Conservation (phyloP, 495 filamentous ascomycete genomes). For the Aspergillus affinis region DNA sequence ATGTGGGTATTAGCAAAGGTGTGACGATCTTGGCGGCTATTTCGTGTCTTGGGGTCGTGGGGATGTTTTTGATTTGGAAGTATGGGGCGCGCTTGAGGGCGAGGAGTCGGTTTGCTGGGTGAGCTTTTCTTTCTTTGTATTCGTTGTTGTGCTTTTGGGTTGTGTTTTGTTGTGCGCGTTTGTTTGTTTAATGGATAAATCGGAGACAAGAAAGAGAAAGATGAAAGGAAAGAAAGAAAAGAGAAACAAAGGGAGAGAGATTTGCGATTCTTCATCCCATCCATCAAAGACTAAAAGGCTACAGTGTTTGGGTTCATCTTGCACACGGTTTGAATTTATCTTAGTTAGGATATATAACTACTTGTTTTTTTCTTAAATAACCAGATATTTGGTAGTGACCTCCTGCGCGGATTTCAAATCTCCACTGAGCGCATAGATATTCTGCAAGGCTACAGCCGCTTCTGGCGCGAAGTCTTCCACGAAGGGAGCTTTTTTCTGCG, state of each 20-base stretch:
- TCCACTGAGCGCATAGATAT: slow-evolving; percentile 62
- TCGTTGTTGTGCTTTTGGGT: background rate
- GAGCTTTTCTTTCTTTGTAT: background rate
- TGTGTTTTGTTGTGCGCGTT: background rate
- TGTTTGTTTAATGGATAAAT: background rate
- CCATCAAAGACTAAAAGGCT: too few species aligned
- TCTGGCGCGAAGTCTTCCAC: slow-evolving; percentile 67
- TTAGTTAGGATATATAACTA: too few species aligned
- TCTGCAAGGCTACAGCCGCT: slow-evolving; percentile 74
- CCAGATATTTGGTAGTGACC: slow-evolving; percentile 53
- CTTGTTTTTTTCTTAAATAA: background rate
- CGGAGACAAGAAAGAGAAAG: too few species aligned
- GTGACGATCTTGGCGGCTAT: slow-evolving; percentile 59
- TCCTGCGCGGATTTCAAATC: slow-evolving; percentile 54
- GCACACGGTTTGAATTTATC: too few species aligned
- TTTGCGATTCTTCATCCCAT: too few species aligned
- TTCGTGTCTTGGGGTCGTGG: slow-evolving; percentile 15
- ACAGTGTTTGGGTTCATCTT: too few species aligned
- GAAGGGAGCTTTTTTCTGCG: slow-evolving; percentile 16
- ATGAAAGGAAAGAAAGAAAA: background rate
- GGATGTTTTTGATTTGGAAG: slow-evolving; percentile 8
- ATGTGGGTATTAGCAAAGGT: slow-evolving; percentile 60
- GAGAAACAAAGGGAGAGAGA: background rate
- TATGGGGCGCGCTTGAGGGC: slow-evolving; percentile 11
- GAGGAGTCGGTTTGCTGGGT: slow-evolving; percentile 18